Conservation (phyloP, 306 rosid genomes). For the Purshia tridentata region DNA sequence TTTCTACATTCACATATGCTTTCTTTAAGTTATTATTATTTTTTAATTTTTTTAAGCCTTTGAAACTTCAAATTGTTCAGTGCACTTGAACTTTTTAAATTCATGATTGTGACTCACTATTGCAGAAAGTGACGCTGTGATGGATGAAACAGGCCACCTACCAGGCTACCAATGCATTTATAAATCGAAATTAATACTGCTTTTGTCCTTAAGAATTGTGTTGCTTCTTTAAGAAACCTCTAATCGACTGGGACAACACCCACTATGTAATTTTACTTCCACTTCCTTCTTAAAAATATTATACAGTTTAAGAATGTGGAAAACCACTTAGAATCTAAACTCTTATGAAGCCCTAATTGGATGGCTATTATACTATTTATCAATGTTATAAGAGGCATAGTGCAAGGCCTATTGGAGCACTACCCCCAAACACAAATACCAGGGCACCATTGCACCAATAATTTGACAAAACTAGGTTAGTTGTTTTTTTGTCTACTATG, state of each 20-base stretch:
- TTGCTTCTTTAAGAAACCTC: too few species aligned
- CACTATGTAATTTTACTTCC: neutral
- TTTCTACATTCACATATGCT: neutral
- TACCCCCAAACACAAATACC: neutral
- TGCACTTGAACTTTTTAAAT: neutral
- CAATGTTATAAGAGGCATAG: neutral
- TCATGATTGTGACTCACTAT: too few species aligned
- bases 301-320: neutral
- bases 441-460: too few species aligned
- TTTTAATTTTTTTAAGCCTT: too few species aligned
- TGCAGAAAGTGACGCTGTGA: too few species aligned
- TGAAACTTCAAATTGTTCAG: neutral
- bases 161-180: too few species aligned
- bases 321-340: neutral
- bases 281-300: neutral
- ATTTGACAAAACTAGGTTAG: neutral
- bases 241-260: too few species aligned
- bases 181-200: too few species aligned
- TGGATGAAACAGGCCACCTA: too few species aligned
- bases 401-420: neutral
- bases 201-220: too few species aligned
- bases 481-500: too few species aligned
- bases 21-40: neutral
- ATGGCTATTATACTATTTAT: neutral
- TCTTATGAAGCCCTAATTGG: neutral